These are phyloP conservation scores for Hemisphaericaspora subhashii DNA, from an alignment of 1,139 yeast species.

Conservation along the genomic window DNA sequence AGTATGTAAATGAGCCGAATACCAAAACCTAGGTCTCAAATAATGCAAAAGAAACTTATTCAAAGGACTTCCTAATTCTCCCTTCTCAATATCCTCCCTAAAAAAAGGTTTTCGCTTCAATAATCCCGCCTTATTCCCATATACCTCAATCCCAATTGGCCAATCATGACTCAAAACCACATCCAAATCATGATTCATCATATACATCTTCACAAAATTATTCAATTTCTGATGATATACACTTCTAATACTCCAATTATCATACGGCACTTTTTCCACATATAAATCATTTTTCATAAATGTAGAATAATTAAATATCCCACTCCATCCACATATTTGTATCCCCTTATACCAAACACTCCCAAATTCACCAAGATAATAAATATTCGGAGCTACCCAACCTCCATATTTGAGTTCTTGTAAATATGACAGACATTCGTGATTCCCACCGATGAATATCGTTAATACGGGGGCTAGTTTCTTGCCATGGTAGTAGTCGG, in stretches of 20 bases:
- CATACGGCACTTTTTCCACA: conserved; percentile 53
- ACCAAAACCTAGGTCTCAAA: conserved; percentile 74
- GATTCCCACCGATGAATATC: conserved; percentile 91
- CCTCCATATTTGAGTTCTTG: conserved; percentile 84
- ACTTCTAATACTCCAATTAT: conserved; percentile 46
- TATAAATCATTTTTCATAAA: conserved; percentile 22
- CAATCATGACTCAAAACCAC: conserved; percentile 84
- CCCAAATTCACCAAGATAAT: conserved; percentile 79
- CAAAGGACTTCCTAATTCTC: conserved; percentile 76
- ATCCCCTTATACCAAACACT: conserved; percentile 73
- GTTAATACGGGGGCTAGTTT: conserved; percentile 74
- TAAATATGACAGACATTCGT: conserved; percentile 81
- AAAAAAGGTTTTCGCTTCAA: conserved; percentile 67
- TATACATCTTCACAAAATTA: conserved; percentile 59
- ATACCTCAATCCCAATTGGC: conserved; percentile 78
- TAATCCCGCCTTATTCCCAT: conserved; percentile 56
- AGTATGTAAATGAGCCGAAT: conserved; percentile 88
- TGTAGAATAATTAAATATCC: conserved; percentile 62
- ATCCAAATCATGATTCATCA: conserved; percentile 36
- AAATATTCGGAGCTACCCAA: conserved; percentile 92
- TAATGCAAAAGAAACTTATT: conserved; percentile 52
- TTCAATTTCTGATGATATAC: conserved; percentile 74
- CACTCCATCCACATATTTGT: conserved; percentile 79
- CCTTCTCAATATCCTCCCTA: conserved; percentile 56
- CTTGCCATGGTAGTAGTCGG: conserved; percentile 63